Percentiles rank a stretch among this genome's conserved stretches.
These are phyloP conservation scores for Plantago major DNA, from an alignment of 257 asterid species.

Conservation along the genomic window DNA sequence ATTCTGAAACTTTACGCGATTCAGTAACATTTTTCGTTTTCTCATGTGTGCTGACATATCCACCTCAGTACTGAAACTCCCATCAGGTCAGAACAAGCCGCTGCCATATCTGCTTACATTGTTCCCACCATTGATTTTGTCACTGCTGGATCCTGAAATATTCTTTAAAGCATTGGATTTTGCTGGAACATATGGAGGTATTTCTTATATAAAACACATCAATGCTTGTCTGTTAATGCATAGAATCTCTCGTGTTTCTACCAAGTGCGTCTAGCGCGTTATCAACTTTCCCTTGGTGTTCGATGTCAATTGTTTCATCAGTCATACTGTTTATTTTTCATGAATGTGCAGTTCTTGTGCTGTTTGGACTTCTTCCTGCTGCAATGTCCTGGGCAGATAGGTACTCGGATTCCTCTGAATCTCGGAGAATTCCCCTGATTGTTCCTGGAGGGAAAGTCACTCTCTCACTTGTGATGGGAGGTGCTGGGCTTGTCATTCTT, in stretches of 20 bases:
- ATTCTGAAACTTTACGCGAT: not conserved
- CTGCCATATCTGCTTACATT: conserved; percentile 62
- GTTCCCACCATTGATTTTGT: conserved; percentile 67
- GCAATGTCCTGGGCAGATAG: conserved; percentile 92
- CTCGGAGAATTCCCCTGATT: conserved; percentile 33
- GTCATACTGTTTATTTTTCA: not conserved
- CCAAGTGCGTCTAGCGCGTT: not conserved
- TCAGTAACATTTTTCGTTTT: too few relatives aligned
- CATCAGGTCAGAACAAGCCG: conserved; percentile 50
- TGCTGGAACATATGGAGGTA: conserved; percentile 98
- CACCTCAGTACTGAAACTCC: conserved; percentile 75
- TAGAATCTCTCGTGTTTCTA: too few relatives aligned
- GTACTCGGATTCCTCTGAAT: conserved; percentile 34
- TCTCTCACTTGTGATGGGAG: conserved; percentile 67
- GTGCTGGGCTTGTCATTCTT: conserved; percentile 63
- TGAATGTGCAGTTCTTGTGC: conserved; percentile 53
- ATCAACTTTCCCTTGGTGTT: not conserved
- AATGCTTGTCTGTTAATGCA: too few relatives aligned
- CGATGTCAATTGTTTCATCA: too few relatives aligned
- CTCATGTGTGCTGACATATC: conserved; percentile 18
- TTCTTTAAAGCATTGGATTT: conserved; percentile 95
- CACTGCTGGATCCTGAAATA: conserved; percentile 81
- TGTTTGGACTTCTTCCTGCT: conserved; percentile 84
- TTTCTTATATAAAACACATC: not conserved
- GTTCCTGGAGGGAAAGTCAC: conserved; percentile 86